These are phyloP conservation scores for Hyphodiscus sp. DNA, from an alignment of 2,329 filamentous ascomycete genomes.

Conservation along the genomic window DNA sequence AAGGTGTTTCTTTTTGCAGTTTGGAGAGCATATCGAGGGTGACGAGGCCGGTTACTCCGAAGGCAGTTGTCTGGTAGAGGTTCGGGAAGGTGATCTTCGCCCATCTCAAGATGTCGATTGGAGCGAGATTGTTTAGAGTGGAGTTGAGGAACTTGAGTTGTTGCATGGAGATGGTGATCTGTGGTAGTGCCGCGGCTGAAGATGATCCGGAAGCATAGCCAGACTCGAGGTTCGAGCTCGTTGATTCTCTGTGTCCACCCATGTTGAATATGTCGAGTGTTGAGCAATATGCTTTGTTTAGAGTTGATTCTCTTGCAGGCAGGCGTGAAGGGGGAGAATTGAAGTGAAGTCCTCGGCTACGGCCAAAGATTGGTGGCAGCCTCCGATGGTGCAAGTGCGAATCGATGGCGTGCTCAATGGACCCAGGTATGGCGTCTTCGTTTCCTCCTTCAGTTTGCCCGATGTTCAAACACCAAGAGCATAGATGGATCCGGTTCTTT, in stretches of 20 bases:
- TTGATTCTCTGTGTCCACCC: slow-evolving; percentile 22
- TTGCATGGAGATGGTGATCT: slow-evolving; percentile 77
- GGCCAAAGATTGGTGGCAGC: background rate
- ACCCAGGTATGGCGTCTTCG: too few relatives aligned
- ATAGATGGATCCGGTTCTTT: too few relatives aligned
- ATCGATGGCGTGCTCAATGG: background rate
- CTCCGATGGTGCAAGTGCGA: background rate
- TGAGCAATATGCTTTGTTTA: background rate
- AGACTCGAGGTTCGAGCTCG: slow-evolving; percentile 56
- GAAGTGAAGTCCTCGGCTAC: background rate
- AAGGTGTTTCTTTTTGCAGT: slow-evolving; percentile 57
- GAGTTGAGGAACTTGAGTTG: slow-evolving; percentile 88
- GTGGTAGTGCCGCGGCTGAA: slow-evolving; percentile 58
- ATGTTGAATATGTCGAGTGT: slow-evolving; percentile 15
- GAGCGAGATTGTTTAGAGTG: slow-evolving; percentile 80
- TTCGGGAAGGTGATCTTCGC: slow-evolving; percentile 84
- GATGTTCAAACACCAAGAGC: background rate
- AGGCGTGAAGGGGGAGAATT: background rate
- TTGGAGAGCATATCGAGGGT: slow-evolving; percentile 82
- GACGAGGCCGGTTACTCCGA: slow-evolving; percentile 73
- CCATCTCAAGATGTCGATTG: slow-evolving; percentile 88
- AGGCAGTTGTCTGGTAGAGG: slow-evolving; percentile 81
- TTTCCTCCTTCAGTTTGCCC: too few relatives aligned
- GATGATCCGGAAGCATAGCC: slow-evolving; percentile 68
- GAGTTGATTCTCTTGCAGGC: too few relatives aligned